Base-by-base conservation (phyloP, 202 grass and related monocot genomes). In the Eragrostis tef region DNA sequence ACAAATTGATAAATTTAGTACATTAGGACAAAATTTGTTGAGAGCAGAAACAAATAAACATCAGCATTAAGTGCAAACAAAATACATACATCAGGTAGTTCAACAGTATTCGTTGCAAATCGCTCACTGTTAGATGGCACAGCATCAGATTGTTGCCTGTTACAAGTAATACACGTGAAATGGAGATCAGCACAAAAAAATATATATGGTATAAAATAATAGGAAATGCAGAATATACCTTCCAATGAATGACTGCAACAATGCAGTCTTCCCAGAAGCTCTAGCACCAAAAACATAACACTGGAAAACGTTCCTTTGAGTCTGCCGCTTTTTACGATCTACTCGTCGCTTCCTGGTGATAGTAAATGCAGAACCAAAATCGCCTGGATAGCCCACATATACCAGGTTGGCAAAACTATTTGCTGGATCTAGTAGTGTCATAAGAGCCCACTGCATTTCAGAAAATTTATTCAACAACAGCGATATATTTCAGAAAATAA, bases 251-350 rank as follows among this genome's bases (percentile, higher is more conserved):
- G 89, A 83, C 74, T 93, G 92, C 80, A 99, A 82, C 82, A 99
- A 74, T 42, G 92, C 78, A 27, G 96, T 90, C 74, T 99, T 99
- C 61, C 96, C 96, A 44, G 90, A 68, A 81, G 88, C 92, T 87
- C 83, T 93, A 62, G 96, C 89, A 8, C 96, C 96, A 54, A 95
- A 99, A 71, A 99, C 92, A 73, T 83, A 93, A 77, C 96, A 99
- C 78, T 95, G 89, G 26, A 99, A 90, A 81, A 93, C 90, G 62
- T 88, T 93, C 67, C 90, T 83, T 41, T 88, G 93, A 26, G 93
- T 89, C 44, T 91, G 92, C 67, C 91, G 87, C 64, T 91, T 93
- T 87, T 98, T 98, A 49, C 96, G 90, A 73, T 98, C 96, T 41
- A 94, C 85, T 29, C 90, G 79, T 80, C 96, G 94, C 94, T 95